A percentile compares a stretch with the other conserved stretches of the same genome.
Evolutionary conservation across 2,329 filamentous ascomycete species (phyloP).

Genomic region (Cadophora sp.): DNA sequence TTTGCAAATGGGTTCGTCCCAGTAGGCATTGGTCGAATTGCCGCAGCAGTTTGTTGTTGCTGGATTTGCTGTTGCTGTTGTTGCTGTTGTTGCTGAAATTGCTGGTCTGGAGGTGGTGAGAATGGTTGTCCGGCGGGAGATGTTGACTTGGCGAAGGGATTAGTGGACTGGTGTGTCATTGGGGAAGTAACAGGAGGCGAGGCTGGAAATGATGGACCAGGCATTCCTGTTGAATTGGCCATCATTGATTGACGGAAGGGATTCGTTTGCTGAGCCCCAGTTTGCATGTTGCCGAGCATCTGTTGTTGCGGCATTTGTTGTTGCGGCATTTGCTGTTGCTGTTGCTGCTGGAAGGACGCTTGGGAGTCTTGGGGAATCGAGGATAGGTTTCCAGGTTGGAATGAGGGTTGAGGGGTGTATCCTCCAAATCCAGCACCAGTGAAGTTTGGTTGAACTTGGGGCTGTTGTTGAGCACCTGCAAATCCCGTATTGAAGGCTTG

Average conservation of each 20-base stretch:
- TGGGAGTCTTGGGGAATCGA: slow-evolving; percentile 65
- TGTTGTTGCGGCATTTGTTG: slow-evolving; percentile 50
- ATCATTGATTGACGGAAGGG: slow-evolving; percentile 92
- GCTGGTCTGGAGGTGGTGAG: slow-evolving; percentile 45
- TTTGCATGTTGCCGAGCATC: slow-evolving; percentile 50
- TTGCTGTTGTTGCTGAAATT: slow-evolving; percentile 40
- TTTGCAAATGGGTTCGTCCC: slow-evolving; percentile 77
- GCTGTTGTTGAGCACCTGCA: slow-evolving; percentile 35
- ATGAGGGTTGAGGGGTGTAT: slow-evolving; percentile 71
- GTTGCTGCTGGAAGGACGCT: slow-evolving; percentile 54
- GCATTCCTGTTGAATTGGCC: slow-evolving; percentile 58
- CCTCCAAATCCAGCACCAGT: slow-evolving; percentile 86
- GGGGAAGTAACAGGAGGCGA: slow-evolving; percentile 52
- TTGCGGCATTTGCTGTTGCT: slow-evolving; percentile 44
- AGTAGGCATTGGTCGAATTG: slow-evolving; percentile 64
- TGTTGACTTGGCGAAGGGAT: slow-evolving; percentile 80
- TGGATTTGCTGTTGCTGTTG: slow-evolving; percentile 46
- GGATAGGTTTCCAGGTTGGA: slow-evolving; percentile 59
- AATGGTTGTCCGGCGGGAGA: slow-evolving; percentile 47
- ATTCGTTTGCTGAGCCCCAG: slow-evolving; percentile 73
- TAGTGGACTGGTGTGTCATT: slow-evolving; percentile 73
- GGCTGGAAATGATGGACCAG: slow-evolving; percentile 50
- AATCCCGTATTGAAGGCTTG: slow-evolving; percentile 44
- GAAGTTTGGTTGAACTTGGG: slow-evolving; percentile 60
- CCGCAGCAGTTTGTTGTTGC: slow-evolving; percentile 54